Base-by-base conservation (phyloP, 176 grass and related monocot genomes). In the Ensete glaucum region DNA sequence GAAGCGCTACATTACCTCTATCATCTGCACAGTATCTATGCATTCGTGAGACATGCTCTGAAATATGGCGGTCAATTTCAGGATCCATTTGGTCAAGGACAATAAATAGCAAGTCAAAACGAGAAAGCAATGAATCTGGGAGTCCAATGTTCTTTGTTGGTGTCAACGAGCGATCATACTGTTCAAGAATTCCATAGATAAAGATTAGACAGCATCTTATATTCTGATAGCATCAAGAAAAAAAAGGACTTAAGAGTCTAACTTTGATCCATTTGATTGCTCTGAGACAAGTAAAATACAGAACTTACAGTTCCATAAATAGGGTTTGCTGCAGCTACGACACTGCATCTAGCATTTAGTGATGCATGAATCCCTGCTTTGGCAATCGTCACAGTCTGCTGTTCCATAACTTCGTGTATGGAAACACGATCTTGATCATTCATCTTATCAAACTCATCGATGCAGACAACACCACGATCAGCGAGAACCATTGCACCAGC, bases 401-500 rank as follows among this genome's bases (percentile, higher is more conserved):
- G 90, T 73, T 99, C 95, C 95, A 99, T 99, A 75, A 99, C 95
- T 85, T 99, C 95, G 67, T 99, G 95, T 81, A 99, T 99, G 75
- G 95, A 82, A 71, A 99, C 95, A 73, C 95, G 84, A 21, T 99
- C 95, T 78, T 87, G 90, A 89, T 94, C 95, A 64, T 99, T 99
- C 95, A 94, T 99, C 74, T 99, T 99, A 87, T 99, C 90, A 81
- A 99, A 99, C 79, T 99, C 95, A 71, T 99, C 95, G 73, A 99
- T 99, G 64, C 95, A 94, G 21, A 99, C 90, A 77, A 99, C 88
- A 64, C 90, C 90, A 71, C 95, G 81, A 82, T 99, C 88, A 73
- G 95, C 95, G 85, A 98, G 94, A 82, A 99, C 95, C 95, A 99
- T 99, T 72, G 95, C 95, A 80, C 95, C 95, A 88, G 90, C 95